Conservation (phyloP, 1,284 basidiomycete species). For the Papiliotrema nemorosa region DNA sequence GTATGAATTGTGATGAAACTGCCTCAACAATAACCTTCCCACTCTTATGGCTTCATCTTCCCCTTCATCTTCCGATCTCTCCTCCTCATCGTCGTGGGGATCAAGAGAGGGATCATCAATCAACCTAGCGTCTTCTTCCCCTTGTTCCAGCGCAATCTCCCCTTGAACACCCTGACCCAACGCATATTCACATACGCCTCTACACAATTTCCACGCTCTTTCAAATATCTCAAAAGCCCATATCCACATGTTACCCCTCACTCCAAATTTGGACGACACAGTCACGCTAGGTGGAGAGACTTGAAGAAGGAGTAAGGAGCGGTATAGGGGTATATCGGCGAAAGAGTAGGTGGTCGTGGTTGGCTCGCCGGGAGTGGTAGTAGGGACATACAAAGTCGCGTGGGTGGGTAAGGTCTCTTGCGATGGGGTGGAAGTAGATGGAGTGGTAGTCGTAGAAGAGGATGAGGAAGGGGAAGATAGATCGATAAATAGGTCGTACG, state of each 20-base stretch:
- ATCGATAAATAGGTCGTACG: slow-evolving; percentile 44
- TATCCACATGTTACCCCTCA: slow-evolving; percentile 32
- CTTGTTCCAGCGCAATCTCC: slow-evolving; percentile 23
- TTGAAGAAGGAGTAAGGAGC: slow-evolving; percentile 32
- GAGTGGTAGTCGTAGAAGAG: not conserved
- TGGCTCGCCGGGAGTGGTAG: slow-evolving; percentile 5
- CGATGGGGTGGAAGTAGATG: not conserved
- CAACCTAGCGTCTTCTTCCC: slow-evolving; percentile 33
- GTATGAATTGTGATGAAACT: slow-evolving; percentile 41
- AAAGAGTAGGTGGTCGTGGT: slow-evolving; percentile 32
- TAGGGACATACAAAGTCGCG: slow-evolving; percentile 6
- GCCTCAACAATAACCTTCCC: slow-evolving; percentile 35
- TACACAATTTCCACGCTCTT: slow-evolving; percentile 35
- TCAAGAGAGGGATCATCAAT: slow-evolving; percentile 16
- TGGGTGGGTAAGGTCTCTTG: not conserved
- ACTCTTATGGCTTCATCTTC: slow-evolving; percentile 30
- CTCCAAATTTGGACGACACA: slow-evolving; percentile 11
- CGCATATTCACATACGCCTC: slow-evolving; percentile 45
- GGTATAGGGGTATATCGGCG: slow-evolving; percentile 38
- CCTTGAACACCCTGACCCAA: slow-evolving; percentile 29
- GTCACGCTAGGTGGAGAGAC: slow-evolving; percentile 28
- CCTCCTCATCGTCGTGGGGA: slow-evolving; percentile 4
- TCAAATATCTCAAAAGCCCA: slow-evolving; percentile 37
- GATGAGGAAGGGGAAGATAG: slow-evolving; percentile 23
- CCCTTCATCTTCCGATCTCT: slow-evolving; percentile 7